Evolutionary conservation across 2,329 filamentous ascomycete genomes (phyloP), one percentile per base, ranked within the genome.

Genomic region (Trichophyton rubrum): DNA sequence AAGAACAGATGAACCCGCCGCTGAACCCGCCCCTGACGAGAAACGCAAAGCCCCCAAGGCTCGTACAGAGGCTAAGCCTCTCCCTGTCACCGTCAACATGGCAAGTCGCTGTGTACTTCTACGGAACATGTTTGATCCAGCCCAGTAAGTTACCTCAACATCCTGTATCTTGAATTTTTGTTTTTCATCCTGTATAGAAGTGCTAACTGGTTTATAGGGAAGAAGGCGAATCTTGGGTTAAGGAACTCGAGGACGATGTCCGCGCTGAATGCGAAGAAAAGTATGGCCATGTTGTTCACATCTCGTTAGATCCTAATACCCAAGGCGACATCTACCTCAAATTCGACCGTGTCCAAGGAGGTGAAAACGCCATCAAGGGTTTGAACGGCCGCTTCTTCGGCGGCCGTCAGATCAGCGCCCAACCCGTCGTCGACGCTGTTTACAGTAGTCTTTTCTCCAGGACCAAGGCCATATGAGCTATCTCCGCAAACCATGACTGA

Each of bases 251-350:
- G 78, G 86, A 90, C 73, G 93, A 99, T 71, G 89, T 99, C 72
- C 87, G 88, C 75, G 81, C 84, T 70, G 93, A 99, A 80, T 96
- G 92, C 73, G 89, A 95, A 78, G 82, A 85, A 69, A 95, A 93
- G 80, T 99, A 97, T 80, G 93, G 93, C 71, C 89, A 92, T 69
- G 92, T 99, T 70, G 90, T 97, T 74, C 93, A 99, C 84, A 95
- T 97, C 76, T 84, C 90, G 68, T 83, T 96, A 76, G 92, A 97
- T 79, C 85, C 88, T 67, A 95, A 95, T 77, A 93, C 90, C 56
- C 85, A 88, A 74, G 93, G 93, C 76, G 93, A 99, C 73, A 92
- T 99, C 68, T 99, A 96, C 76, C 85, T 99, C 74, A 99, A 99
- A 76, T 99, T 99, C 78, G 90, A 96, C 76, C 88, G 90, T 70